A percentile compares a stretch with the other conserved stretches of the same genome.
These are phyloP conservation scores for Periconia sp. DNA, from an alignment of 2,329 filamentous ascomycete genomes.

Conservation along the genomic window DNA sequence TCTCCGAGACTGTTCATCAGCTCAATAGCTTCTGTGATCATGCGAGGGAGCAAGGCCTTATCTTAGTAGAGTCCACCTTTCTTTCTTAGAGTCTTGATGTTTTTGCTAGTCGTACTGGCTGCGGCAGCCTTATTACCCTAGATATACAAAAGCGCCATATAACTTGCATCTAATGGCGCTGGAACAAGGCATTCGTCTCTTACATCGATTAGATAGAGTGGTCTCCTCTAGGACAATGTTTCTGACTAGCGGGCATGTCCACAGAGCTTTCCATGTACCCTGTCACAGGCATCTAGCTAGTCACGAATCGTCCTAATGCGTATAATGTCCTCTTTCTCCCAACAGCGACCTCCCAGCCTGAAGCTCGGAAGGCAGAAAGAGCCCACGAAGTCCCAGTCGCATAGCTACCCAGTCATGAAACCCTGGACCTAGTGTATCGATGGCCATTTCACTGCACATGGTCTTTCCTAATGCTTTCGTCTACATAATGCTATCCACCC, in stretches of 20 bases:
- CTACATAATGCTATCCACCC: too few species aligned
- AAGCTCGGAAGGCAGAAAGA: too few species aligned
- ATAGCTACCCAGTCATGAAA: too few species aligned
- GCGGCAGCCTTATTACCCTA: constrained; percentile 16
- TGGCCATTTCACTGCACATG: too few species aligned
- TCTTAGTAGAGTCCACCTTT: constrained; percentile 4
- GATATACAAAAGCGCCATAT: constrained; percentile 21
- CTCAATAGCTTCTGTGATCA: constrained; percentile 17
- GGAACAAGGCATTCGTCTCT: constrained; percentile 9
- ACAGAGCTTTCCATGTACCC: constrained; percentile 7
- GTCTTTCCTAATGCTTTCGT: too few species aligned
- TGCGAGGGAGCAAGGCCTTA: constrained; percentile 10
- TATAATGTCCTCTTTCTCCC: constrained; percentile 1
- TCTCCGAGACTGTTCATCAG: constrained; percentile 9
- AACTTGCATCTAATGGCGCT: constrained; percentile 7
- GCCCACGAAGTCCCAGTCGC: too few species aligned
- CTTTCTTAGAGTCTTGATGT: constrained; percentile 3
- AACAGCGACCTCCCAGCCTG: too few species aligned
- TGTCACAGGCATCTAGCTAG: constrained; percentile 11
- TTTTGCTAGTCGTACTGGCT: constrained; percentile 6
- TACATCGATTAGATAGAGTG: constrained; percentile 15
- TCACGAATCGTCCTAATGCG: constrained; percentile 3
- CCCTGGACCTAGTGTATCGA: too few species aligned
- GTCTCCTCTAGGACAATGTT: constrained; percentile 2
- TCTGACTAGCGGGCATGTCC: background rate